A percentile compares a stretch with the other conserved stretches of the same genome.
Evolutionary conservation across 805 yeast species (phyloP).

Genomic region (Zygosaccharomyces siamensis): DNA sequence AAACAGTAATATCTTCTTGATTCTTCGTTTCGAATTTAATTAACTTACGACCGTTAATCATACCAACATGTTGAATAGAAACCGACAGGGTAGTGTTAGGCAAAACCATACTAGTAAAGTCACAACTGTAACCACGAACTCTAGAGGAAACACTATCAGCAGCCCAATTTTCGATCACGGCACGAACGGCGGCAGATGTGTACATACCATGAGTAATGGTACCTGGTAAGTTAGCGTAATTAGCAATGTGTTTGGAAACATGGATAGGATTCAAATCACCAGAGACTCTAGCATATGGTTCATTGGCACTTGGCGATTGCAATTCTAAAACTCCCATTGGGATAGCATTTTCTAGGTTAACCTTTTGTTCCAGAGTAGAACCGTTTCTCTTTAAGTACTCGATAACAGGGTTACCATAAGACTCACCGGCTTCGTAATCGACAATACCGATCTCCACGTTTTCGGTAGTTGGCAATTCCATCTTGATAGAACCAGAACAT

Average conservation of each 20-base stretch:
- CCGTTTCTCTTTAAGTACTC: slow-evolving; percentile 93
- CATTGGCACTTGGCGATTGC: slow-evolving; percentile 93
- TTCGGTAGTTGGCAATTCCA: slow-evolving; percentile 92
- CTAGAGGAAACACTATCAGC: slow-evolving; percentile 95
- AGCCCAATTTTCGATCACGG: slow-evolving; percentile 96
- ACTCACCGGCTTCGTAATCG: slow-evolving; percentile 82
- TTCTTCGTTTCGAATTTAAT: slow-evolving; percentile 86
- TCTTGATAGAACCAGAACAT: slow-evolving; percentile 77
- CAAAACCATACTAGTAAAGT: slow-evolving; percentile 93
- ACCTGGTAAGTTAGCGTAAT: slow-evolving; percentile 91
- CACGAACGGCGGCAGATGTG: slow-evolving; percentile 92
- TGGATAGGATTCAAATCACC: slow-evolving; percentile 99
- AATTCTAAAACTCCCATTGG: slow-evolving; percentile 61
- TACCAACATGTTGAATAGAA: slow-evolving; percentile 90
- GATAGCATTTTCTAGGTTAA: slow-evolving; percentile 82
- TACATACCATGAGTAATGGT: slow-evolving; percentile 99
- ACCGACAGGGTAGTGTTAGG: slow-evolving; percentile 91
- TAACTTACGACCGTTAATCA: slow-evolving; percentile 98
- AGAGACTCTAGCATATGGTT: slow-evolving; percentile 93
- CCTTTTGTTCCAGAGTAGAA: slow-evolving; percentile 88
- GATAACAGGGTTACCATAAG: slow-evolving; percentile 95
- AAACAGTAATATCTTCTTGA: slow-evolving; percentile 74
- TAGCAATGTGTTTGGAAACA: slow-evolving; percentile 90
- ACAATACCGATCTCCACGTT: slow-evolving; percentile 77
- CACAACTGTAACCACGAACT: slow-evolving; percentile 89